These are phyloP conservation scores for Lumnitzera littorea DNA, from an alignment of 345 rosid genomes.

Conservation along the genomic window DNA sequence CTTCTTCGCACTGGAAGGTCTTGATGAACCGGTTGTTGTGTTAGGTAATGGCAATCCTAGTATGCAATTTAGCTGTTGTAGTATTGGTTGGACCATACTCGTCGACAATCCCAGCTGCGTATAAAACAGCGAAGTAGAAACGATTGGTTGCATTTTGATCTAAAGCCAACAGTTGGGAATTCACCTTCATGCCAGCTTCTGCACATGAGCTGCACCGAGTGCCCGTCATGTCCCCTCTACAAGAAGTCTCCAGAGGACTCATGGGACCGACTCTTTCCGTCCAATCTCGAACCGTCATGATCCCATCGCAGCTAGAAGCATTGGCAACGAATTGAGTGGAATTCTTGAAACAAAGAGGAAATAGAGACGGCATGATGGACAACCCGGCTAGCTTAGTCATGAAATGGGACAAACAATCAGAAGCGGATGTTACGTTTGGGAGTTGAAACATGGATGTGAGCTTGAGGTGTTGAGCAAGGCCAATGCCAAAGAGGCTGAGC, in stretches of 20 bases:
- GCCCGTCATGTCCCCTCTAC: conserved; percentile 32
- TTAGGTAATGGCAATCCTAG: conserved; percentile 35
- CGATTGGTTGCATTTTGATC: conserved; percentile 33
- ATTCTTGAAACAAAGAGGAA: conserved; percentile 31
- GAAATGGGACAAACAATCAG: conserved; percentile 39
- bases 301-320: conserved; percentile 35
- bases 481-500: conserved; percentile 44
- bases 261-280: conserved; percentile 19
- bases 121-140: conserved; percentile 30
- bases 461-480: conserved; percentile 36
- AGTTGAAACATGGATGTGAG: conserved; percentile 43
- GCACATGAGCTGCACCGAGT: conserved; percentile 39
- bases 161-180: conserved; percentile 16
- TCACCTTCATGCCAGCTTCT: conserved; percentile 39
- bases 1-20: conserved; percentile 1
- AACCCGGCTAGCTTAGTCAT: conserved; percentile 20
- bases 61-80: conserved; percentile 33
- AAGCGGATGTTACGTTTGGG: conserved; percentile 15
- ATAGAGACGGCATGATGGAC: conserved; percentile 25
- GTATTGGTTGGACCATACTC: conserved; percentile 34
- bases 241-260: conserved; percentile 29
- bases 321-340: conserved; percentile 29
- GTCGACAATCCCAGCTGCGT: conserved; percentile 41
- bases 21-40: conserved; percentile 5
- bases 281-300: conserved; percentile 37